Evolutionary conservation across 108 stramenopile species (phyloP), one percentile per base, ranked within the genome.

Genomic region (Craspedostauros australis): DNA sequence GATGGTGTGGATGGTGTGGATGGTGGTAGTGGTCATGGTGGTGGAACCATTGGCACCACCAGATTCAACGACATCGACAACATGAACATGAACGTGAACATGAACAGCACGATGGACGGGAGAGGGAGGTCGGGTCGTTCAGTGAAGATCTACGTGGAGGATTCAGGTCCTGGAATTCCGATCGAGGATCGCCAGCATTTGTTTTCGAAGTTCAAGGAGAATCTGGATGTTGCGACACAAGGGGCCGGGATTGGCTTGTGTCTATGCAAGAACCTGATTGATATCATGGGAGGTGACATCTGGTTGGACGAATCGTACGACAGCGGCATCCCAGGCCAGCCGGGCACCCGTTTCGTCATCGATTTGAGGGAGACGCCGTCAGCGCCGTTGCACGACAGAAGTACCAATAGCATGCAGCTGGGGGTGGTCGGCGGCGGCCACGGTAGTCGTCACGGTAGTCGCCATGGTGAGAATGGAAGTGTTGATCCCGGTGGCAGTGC

Each of bases 81-180:
- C 16, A 39, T 19, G 2, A 12, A 55, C 3, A 22, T n/a, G n/a
- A 5, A 6, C 23, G 49, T 41, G 2, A 27, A 64, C 36, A 55
- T 18, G 20, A 42, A 23, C 43, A 42, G 18, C 50, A 52, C 15
- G 50, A 52, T 36, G 23, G 37, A 14, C 26, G 32, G 3, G 50
- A n/a, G n/a, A n/a, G n/a, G n/a, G n/a, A n/a, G n/a, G n/a, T n/a
- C 16, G n/a, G 57, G 4, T 26, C 34, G 29, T n/a, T n/a, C 18
- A 12, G 57, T 58, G 3, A 6, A 21, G 19, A 27, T 64, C 7
- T 72, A 57, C 30, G 51, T 72, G 1, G 70, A 72, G 40, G 70
- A 72, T 38, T 72, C 64, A 12, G 70, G 70, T 19, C 64, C 70
- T 21, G 70, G 70, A 14, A 72, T 72, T 16, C 64, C 70, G 26